Base-by-base conservation (phyloP, 2,329 filamentous ascomycete species). In the Hymenoscyphus repandus region DNA sequence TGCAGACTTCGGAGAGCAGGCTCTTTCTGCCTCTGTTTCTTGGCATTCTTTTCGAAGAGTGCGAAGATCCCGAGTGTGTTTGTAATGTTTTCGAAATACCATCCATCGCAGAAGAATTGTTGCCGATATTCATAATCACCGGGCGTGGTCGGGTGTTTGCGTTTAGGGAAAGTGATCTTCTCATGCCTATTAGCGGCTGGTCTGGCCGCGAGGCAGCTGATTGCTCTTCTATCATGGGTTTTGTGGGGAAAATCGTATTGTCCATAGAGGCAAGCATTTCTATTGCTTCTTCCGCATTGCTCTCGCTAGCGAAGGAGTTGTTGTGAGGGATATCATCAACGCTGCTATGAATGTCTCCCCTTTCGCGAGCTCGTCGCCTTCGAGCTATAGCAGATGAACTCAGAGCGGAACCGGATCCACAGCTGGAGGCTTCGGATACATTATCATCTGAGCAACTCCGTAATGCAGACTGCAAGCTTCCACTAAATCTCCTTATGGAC, bases 291-390 rank as follows among this genome's bases (percentile, higher is more conserved):
- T 38, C 40, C 7, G 17, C 13, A 32, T n/a, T 44, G n/a, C 22
- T 12, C 32, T 30, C 47, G 18, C 38, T 49, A 17, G 32, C 34
- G 2, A 33, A 41, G 20, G 47, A 41, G n/a, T 15, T 32, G 11
- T 49, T 49, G 47, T 45, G 57, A 9, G 49, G 51, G 15, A 34
- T 52, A 33, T 54, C 55, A 17, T 62, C 54, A 13, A 40, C 31
- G 13, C 56, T 58, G 27, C 59, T 65, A 42, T 63, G 49, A 9
- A 66, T 65, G 5, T 65, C 59, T 9, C 60, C 60, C 15, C 63
- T 51, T 39, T 62, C 59, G 38, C 58, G 62, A 17, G 62, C 63
- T 50, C 52, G 55, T 15, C 53, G 54, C 22, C 63, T 55, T 31
- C 62, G 53, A 11, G 45, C 31, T 46, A 50, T 62, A 13, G 45